These are phyloP conservation scores for Trifolium repens DNA, from an alignment of 306 rosid species.

Conservation along the genomic window DNA sequence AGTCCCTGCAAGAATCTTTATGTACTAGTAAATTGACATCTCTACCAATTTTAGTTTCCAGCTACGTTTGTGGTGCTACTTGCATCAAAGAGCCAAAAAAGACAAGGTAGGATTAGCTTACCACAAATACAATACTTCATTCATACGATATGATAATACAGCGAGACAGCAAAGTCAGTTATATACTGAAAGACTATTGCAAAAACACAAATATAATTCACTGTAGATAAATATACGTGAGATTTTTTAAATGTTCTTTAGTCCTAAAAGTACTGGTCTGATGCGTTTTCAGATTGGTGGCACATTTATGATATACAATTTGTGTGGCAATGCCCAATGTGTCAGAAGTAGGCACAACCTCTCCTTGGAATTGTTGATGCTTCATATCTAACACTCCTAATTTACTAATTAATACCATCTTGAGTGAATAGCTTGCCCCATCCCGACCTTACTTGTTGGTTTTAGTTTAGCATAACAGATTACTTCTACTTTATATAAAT, in stretches of 20 bases:
- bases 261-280: background rate
- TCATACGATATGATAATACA: background rate
- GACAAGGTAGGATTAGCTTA: slow-evolving; percentile 3
- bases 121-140: background rate
- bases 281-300: slow-evolving; percentile 10
- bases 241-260: background rate
- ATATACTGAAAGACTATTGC: background rate
- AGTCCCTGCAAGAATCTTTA: background rate
- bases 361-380: slow-evolving; percentile 11
- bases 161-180: background rate
- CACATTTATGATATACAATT: background rate
- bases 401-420: background rate
- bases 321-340: slow-evolving; percentile 3
- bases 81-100: background rate
- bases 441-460: background rate
- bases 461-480: background rate
- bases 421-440: slow-evolving; percentile 12
- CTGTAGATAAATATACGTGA: background rate
- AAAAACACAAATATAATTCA: background rate
- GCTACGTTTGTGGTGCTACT: background rate
- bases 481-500: slow-evolving; percentile 9
- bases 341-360: background rate
- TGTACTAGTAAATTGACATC: background rate
- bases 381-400: background rate
- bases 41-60: background rate